A percentile compares a stretch with the other conserved stretches of the same genome.
These are phyloP conservation scores for Leccinum sublutescens DNA, from an alignment of 768 basidiomycete genomes.

Conservation along the genomic window DNA sequence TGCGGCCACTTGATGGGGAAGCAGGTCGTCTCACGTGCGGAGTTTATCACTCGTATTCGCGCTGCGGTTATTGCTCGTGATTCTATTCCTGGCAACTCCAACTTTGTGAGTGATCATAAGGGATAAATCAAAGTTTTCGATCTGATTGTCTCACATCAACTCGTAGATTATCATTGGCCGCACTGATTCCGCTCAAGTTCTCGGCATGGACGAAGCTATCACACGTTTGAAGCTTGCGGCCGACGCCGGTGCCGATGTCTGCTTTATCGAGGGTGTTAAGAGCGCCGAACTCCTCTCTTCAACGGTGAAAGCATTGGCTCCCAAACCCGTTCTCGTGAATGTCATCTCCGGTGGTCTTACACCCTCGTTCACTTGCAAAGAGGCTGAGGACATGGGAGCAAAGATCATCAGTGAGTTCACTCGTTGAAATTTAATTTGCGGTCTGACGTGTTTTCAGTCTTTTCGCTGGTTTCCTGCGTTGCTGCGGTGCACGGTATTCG, in stretches of 20 bases:
- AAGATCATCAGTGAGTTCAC: constrained; percentile 69
- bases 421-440: background rate
- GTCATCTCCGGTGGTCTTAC: constrained; percentile 79
- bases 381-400: constrained; percentile 68
- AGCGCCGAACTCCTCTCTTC: constrained; percentile 60
- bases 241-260: constrained; percentile 74
- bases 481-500: constrained; percentile 77
- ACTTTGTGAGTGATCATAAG: constrained; percentile 50
- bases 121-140: background rate
- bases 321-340: constrained; percentile 77
- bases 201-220: constrained; percentile 77
- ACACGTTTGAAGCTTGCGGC: constrained; percentile 65
- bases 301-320: constrained; percentile 66
- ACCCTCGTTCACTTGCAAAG: constrained; percentile 66
- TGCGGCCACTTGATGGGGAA: constrained; percentile 81
- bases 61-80: constrained; percentile 78
- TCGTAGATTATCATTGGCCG: constrained; percentile 67
- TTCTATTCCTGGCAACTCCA: constrained; percentile 69
- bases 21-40: constrained; percentile 77
- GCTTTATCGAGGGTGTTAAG: constrained; percentile 79
- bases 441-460: constrained; percentile 43
- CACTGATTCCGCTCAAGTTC: constrained; percentile 75
- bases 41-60: constrained; percentile 70
- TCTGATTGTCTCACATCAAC: background rate
- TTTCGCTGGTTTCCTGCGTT: constrained; percentile 73